Evolutionary conservation across 1,284 basidiomycete genomes (phyloP), one percentile per base, ranked within the genome.

Genomic region (Marasmius oreades): DNA sequence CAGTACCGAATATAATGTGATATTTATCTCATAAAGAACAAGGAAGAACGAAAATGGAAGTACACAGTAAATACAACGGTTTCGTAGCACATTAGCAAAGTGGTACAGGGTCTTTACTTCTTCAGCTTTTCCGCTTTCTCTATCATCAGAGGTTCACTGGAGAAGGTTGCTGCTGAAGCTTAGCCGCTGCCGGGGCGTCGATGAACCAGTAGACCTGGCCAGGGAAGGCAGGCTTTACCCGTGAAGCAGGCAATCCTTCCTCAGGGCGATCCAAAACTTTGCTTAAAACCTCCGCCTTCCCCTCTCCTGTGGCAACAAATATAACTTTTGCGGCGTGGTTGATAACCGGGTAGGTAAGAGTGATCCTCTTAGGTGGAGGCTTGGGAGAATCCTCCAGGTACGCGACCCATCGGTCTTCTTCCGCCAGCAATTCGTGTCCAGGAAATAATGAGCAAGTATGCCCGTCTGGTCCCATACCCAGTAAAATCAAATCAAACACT

Each of bases 391-490:
- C 93, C 52, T 92, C 86, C 66, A 99, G 80, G 70, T 88, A 92
- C 0, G 95, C 95, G 14, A 99, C 92, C 96, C 96, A 99, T 55
- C 93, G 82, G 68, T 93, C 92, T 57, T 82, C 84, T 74, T 98
- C 96, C 23, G 76, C 67, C 36, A 99, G 81, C 43, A 98, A 82
- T 55, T 82, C 82, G 70, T 98, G 96, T 4, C 83, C 90, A 16
- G 96, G 95, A 83, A 99, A 99, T 61, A 99, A 86, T 12, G 92
- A 95, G 63, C 90, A 94, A 23, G 95, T 98, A 78, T 99, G 97
- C 22, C 96, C 96, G 69, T 98, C 96, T 5, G 91, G 88, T 20
- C 95, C 95, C 81, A 94, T 87, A 52, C 95, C 95, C 53, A 98
- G 86, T 45, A 98, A 84, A 73, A 97, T 90, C 66, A 98, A 84